These are phyloP conservation scores for Colletotrichum cordylinicola DNA, from an alignment of 2,329 filamentous ascomycete genomes.

Conservation along the genomic window DNA sequence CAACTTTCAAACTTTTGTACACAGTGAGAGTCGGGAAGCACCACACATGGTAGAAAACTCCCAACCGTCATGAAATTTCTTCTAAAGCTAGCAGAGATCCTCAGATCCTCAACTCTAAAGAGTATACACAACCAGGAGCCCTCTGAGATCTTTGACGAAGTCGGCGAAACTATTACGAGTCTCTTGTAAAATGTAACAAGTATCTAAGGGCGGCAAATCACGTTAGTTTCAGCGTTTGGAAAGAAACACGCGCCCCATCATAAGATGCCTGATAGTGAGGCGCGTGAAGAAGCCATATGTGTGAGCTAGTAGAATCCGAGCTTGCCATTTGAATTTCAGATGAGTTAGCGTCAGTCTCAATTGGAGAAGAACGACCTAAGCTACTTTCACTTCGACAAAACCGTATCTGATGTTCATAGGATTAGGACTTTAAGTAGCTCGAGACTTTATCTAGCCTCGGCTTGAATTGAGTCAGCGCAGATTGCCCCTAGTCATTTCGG, in stretches of 20 bases:
- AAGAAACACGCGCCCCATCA: too few relatives aligned
- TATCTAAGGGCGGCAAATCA: too few relatives aligned
- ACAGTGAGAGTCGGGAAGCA: too few relatives aligned
- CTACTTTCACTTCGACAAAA: neutral
- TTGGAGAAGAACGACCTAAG: accelerated
- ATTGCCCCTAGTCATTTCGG: neutral
- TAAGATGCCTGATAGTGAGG: neutral
- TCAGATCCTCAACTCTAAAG: neutral
- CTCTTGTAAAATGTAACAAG: too few relatives aligned
- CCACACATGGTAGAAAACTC: too few relatives aligned
- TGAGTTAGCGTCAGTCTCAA: neutral
- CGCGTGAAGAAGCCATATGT: accelerated
- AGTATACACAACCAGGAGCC: neutral
- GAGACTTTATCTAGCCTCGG: neutral
- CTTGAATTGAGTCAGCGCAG: neutral
- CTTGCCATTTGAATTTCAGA: too few relatives aligned
- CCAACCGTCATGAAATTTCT: neutral
- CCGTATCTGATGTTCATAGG: neutral
- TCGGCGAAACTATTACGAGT: neutral
- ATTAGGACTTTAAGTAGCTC: neutral
- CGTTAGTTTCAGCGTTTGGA: too few relatives aligned
- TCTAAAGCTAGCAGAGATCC: neutral
- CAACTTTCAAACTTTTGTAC: too few relatives aligned
- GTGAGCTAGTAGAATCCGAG: too few relatives aligned
- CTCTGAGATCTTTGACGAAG: neutral